These are phyloP conservation scores for Cyclotella sp. DNA, from an alignment of 108 stramenopile species.

Conservation along the genomic window DNA sequence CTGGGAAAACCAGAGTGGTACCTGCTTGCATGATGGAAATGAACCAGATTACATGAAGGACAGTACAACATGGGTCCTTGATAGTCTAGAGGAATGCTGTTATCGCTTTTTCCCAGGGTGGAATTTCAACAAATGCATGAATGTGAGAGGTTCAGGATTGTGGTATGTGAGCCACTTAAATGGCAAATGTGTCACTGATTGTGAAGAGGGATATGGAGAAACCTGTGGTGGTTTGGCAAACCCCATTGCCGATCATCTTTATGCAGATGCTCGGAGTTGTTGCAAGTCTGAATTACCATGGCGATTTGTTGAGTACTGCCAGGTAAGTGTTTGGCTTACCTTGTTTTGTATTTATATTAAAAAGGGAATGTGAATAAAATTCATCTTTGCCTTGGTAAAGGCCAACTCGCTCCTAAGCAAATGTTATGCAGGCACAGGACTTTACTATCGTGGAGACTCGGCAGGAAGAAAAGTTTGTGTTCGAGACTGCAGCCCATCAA, in stretches of 20 bases:
- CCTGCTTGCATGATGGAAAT: conserved; percentile 17
- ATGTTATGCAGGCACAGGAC: conserved; percentile 15
- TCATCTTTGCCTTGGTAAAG: background rate
- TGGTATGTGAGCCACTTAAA: conserved; percentile 10
- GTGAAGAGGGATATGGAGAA: conserved; percentile 1
- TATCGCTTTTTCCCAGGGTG: background rate
- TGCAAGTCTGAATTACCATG: conserved; percentile 10
- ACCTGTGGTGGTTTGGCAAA: conserved; percentile 20
- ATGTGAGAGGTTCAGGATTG: conserved; percentile 10
- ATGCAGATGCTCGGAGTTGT: conserved; percentile 7
- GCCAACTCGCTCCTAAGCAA: background rate
- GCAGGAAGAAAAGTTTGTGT: conserved; percentile 15
- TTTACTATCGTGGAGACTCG: conserved; percentile 2
- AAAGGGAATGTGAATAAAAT: background rate
- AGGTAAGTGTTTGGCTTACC: conserved; percentile 16
- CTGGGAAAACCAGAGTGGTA: conserved; percentile 11
- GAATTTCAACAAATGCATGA: background rate
- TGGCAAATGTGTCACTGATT: conserved; percentile 4
- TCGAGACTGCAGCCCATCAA: conserved; percentile 7
- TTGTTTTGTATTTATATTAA: background rate
- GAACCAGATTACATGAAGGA: conserved; percentile 7
- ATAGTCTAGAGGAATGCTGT: conserved; percentile 8
- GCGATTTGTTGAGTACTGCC: conserved; percentile 1
- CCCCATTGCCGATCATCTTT: background rate
- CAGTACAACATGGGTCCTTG: background rate